Percentiles rank a stretch among this genome's conserved stretches.
Conservation (phyloP, 768 basidiomycete species). For the Leccinellum rugosiceps region DNA sequence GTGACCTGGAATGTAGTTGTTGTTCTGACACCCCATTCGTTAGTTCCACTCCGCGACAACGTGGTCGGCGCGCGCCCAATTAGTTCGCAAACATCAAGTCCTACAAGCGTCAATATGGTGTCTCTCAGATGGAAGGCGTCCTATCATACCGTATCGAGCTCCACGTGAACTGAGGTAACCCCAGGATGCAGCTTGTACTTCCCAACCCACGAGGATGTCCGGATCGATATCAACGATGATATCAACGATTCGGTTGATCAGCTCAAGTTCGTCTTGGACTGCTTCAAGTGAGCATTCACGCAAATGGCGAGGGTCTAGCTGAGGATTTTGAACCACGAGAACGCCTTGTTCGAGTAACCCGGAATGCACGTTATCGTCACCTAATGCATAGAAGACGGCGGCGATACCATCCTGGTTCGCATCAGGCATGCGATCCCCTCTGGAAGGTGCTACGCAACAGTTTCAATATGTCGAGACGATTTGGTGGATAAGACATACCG, state of each 20-base stretch:
- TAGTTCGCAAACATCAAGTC: slow-evolving; percentile 66
- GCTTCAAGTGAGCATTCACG: slow-evolving; percentile 46
- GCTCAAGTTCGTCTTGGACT: slow-evolving; percentile 69
- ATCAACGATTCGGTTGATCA: slow-evolving; percentile 77
- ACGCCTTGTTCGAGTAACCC: slow-evolving; percentile 40
- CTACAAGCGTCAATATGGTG: slow-evolving; percentile 37
- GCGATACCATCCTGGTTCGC: slow-evolving; percentile 53
- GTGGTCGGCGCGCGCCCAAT: slow-evolving; percentile 71
- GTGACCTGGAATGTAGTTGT: slow-evolving; percentile 79
- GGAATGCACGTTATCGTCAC: slow-evolving; percentile 37
- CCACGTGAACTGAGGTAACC: slow-evolving; percentile 81
- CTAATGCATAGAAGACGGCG: slow-evolving; percentile 73
- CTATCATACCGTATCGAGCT: slow-evolving; percentile 55
- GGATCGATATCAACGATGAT: slow-evolving; percentile 77
- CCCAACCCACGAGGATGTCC: slow-evolving; percentile 91
- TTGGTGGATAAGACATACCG: slow-evolving; percentile 46
- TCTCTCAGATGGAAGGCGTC: background rate
- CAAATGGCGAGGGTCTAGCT: slow-evolving; percentile 40
- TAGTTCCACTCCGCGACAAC: slow-evolving; percentile 33
- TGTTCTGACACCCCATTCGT: slow-evolving; percentile 71
- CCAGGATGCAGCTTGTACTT: slow-evolving; percentile 86
- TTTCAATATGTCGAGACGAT: background rate
- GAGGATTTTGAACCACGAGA: slow-evolving; percentile 47
- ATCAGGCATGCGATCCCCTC: slow-evolving; percentile 57
- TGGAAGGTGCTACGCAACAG: slow-evolving; percentile 50